phyloP scores from a whole-genome alignment of 306 rosid genomes.

The Astragalus glycyphyllos region DNA sequence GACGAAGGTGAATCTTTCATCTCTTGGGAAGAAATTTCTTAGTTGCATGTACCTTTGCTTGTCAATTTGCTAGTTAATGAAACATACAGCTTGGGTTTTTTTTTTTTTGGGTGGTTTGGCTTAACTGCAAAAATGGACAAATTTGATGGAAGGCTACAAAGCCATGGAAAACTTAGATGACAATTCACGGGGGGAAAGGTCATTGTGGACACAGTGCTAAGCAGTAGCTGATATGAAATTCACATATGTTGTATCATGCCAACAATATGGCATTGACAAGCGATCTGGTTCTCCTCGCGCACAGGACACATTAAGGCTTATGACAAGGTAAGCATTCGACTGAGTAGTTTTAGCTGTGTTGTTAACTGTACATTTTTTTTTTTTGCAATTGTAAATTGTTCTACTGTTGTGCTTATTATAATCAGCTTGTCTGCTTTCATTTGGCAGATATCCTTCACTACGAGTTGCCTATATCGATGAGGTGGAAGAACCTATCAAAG shows the following conservation, averaged over 20 bases:
- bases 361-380: slow-evolving; percentile 1
- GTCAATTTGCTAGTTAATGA: slow-evolving; percentile 15
- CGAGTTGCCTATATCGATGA: slow-evolving; percentile 98
- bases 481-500: slow-evolving; percentile 86
- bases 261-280: slow-evolving; percentile 90
- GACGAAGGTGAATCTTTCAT: slow-evolving; percentile 66
- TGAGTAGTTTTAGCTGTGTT: neutral
- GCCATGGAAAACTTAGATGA: slow-evolving; percentile 87
- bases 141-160: slow-evolving; percentile 96
- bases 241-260: slow-evolving; percentile 94
- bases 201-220: slow-evolving; percentile 90
- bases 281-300: slow-evolving; percentile 85
- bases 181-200: slow-evolving; percentile 71
- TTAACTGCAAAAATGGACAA: slow-evolving; percentile 51
- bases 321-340: slow-evolving; percentile 71
- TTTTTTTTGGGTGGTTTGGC: neutral
- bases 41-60: slow-evolving; percentile 5
- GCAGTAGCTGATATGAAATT: slow-evolving; percentile 98
- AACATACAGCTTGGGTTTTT: neutral
- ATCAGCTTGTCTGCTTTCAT: slow-evolving; percentile 30
- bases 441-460: slow-evolving; percentile 87
- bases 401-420: neutral
- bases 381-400: slow-evolving; percentile 24
- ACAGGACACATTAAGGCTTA: slow-evolving; percentile 83
- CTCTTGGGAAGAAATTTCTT: slow-evolving; percentile 19